Percentiles rank a stretch among this genome's conserved stretches.
Conservation (phyloP, 768 basidiomycete species). For the Hericium alpestre region DNA sequence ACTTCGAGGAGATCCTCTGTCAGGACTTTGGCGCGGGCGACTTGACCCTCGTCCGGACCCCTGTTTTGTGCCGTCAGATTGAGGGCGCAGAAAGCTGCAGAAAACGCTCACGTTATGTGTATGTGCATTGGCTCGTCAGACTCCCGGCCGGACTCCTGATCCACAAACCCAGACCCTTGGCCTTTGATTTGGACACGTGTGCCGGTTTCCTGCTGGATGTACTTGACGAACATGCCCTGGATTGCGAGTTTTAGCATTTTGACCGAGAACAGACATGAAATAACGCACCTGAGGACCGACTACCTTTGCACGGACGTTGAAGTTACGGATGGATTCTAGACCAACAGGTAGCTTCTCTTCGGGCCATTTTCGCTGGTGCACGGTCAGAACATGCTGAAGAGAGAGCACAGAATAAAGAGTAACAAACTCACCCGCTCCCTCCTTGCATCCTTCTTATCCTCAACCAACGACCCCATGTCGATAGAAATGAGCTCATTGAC, state of each 20-base stretch:
- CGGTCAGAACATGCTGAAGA: constrained; percentile 5
- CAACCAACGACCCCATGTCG: constrained; percentile 74
- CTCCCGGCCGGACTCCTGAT: constrained; percentile 81
- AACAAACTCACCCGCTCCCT: constrained; percentile 47
- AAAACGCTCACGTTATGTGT: constrained; percentile 68
- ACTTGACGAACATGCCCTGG: constrained; percentile 94
- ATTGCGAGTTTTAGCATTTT: background rate
- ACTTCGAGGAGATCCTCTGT: constrained; percentile 86
- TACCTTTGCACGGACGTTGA: constrained; percentile 95
- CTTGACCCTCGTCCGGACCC: constrained; percentile 82
- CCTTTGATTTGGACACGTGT: constrained; percentile 98
- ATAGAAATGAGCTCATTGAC: constrained; percentile 62
- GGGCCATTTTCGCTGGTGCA: constrained; percentile 82
- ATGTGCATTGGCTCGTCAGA: constrained; percentile 87
- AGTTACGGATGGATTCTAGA: constrained; percentile 86
- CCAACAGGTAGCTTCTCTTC: constrained; percentile 90
- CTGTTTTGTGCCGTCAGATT: constrained; percentile 18
- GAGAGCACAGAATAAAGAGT: background rate
- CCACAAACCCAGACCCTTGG: constrained; percentile 87
- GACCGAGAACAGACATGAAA: background rate
- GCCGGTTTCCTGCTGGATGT: constrained; percentile 92
- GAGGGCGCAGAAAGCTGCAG: constrained; percentile 12
- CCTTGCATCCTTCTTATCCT: constrained; percentile 60
- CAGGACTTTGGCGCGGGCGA: constrained; percentile 75
- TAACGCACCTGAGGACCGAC: constrained; percentile 79